phyloP scores from a whole-genome alignment of 345 rosid genomes.

The Eucalyptus virginea region DNA sequence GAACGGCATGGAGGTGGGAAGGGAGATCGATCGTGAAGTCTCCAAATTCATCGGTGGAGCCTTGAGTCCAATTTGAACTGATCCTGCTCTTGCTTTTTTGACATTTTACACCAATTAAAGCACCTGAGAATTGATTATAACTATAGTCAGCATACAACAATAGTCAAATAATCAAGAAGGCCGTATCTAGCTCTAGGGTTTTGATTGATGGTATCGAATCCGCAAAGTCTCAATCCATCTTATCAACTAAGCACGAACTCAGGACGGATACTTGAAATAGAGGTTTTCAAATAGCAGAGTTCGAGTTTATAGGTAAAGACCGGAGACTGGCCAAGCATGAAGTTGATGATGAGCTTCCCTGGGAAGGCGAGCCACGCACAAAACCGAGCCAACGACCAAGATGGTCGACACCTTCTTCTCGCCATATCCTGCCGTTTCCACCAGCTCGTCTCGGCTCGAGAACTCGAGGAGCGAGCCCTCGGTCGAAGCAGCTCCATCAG shows the following conservation, averaged over 20 bases:
- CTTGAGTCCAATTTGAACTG: neutral
- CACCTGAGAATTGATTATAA: neutral
- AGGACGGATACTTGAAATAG: neutral
- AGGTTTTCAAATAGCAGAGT: neutral
- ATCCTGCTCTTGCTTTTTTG: neutral
- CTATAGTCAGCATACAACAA: neutral
- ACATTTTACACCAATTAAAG: conserved; percentile 1
- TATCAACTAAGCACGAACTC: neutral
- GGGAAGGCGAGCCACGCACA: conserved; percentile 6
- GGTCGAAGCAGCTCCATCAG: neutral
- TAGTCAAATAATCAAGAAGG: neutral
- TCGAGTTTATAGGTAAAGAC: neutral
- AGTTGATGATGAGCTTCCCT: neutral
- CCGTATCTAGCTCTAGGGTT: neutral
- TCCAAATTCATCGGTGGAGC: conserved; percentile 16
- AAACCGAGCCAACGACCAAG: conserved; percentile 31
- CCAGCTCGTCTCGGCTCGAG: conserved; percentile 41
- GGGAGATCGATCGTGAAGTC: conserved; percentile 30
- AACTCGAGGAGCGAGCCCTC: neutral
- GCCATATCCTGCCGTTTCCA: conserved; percentile 52
- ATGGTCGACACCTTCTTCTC: conserved; percentile 54
- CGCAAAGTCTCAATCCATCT: neutral
- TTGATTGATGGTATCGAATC: neutral
- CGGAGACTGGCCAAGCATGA: conserved; percentile 1
- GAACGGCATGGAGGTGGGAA: conserved; percentile 22